Conservation (phyloP, 306 rosid species). For the Vigna unguiculata region DNA sequence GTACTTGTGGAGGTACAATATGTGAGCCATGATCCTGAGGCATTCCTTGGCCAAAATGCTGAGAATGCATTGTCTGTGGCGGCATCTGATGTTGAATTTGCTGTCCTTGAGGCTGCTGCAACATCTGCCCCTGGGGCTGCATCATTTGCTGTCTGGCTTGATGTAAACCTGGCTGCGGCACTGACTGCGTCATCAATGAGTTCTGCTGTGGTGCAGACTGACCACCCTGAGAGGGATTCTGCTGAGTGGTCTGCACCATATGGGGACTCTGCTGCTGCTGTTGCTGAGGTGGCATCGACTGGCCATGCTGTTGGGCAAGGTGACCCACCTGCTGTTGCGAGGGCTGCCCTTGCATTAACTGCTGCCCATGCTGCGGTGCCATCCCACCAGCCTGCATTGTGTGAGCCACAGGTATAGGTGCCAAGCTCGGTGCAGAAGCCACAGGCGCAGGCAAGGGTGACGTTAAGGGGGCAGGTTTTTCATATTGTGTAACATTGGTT, state of each 20-base stretch:
- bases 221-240: slow-evolving; percentile 57
- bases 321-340: slow-evolving; percentile 66
- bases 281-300: slow-evolving; percentile 33
- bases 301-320: slow-evolving; percentile 67
- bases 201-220: slow-evolving; percentile 67
- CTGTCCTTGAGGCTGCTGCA: slow-evolving; percentile 59
- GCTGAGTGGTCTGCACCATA: slow-evolving; percentile 53
- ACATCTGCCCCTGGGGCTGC: slow-evolving; percentile 61
- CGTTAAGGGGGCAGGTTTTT: slow-evolving; percentile 65
- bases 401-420: slow-evolving; percentile 65
- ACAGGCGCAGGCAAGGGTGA: slow-evolving; percentile 60
- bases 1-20: slow-evolving; percentile 64
- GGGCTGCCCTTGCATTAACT: slow-evolving; percentile 54
- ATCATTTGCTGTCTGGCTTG: slow-evolving; percentile 63
- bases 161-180: slow-evolving; percentile 54
- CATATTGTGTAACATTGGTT: slow-evolving; percentile 90
- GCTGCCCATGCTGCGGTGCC: slow-evolving; percentile 68
- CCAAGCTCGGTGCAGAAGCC: slow-evolving; percentile 61
- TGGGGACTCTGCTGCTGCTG: slow-evolving; percentile 66
- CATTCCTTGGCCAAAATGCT: slow-evolving; percentile 63
- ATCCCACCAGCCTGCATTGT: slow-evolving; percentile 50
- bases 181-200: slow-evolving; percentile 50
- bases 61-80: slow-evolving; percentile 58
- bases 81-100: slow-evolving; percentile 70
- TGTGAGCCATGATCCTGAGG: slow-evolving; percentile 67